Percentiles rank a stretch among this genome's conserved stretches.
Conservation (phyloP, 2,329 filamentous ascomycete genomes). For the Onygena corvina region DNA sequence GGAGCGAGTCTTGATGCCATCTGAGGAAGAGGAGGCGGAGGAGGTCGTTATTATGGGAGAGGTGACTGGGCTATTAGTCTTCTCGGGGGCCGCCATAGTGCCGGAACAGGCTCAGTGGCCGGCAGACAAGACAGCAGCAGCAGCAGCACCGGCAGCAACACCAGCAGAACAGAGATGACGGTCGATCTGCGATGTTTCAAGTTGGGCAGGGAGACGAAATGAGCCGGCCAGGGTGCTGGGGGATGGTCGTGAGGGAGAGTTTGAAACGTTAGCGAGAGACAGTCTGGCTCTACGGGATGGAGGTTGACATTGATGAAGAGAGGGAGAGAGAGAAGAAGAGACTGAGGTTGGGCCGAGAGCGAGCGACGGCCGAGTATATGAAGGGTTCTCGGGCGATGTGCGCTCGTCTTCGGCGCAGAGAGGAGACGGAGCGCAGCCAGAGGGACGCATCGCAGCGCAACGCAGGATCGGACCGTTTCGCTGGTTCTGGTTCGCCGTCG, state of each 20-base stretch:
- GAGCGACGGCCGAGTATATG: constrained; percentile 1
- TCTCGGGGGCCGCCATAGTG: constrained; percentile 1
- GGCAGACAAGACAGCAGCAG: neutral
- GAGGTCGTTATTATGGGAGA: constrained; percentile 2
- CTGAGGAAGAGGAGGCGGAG: neutral
- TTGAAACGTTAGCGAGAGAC: constrained; percentile 1
- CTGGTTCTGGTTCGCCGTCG: constrained; percentile 4
- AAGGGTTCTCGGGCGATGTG: constrained; percentile 4
- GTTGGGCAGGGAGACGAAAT: constrained; percentile 4
- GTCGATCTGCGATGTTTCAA: constrained; percentile 1
- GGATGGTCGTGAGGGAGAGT: neutral
- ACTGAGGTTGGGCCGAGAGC: too few species aligned
- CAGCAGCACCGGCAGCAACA: neutral
- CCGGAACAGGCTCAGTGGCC: neutral
- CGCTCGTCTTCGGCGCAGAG: constrained; percentile 1
- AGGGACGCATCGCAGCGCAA: neutral
- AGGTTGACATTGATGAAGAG: neutral
- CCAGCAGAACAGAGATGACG: too few species aligned
- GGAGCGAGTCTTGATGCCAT: constrained; percentile 2
- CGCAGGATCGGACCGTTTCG: constrained; percentile 2
- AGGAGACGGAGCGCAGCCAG: too few species aligned
- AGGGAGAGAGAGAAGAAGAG: neutral
- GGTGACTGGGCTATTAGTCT: neutral
- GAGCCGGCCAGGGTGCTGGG: neutral
- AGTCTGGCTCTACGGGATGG: neutral